Evolutionary conservation across 106 monocot genomes (phyloP).

Genomic region (Dactylorhiza incarnata): DNA sequence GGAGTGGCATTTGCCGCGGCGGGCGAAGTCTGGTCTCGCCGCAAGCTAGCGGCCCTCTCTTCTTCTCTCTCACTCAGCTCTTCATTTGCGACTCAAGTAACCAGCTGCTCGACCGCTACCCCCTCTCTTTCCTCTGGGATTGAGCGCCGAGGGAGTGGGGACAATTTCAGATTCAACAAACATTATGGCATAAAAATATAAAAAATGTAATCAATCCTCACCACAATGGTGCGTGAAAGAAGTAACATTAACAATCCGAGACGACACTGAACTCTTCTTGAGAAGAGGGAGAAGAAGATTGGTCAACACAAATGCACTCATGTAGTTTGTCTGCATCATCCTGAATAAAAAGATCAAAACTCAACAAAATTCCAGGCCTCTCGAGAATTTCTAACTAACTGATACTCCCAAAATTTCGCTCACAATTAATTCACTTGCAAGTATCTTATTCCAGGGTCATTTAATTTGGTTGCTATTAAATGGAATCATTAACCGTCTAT

Average conservation of each 20-base stretch:
- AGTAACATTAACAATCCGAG: constrained; percentile 84
- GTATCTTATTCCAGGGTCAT: background rate
- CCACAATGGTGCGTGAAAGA: constrained; percentile 91
- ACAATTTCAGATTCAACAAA: too few relatives aligned
- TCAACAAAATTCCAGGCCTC: background rate
- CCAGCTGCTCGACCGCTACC: too few relatives aligned
- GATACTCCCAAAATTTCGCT: background rate
- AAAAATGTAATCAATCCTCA: constrained; percentile 21
- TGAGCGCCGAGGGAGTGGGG: too few relatives aligned
- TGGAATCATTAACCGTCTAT: background rate
- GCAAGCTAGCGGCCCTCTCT: too few relatives aligned
- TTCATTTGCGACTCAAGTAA: too few relatives aligned
- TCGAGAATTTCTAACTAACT: background rate
- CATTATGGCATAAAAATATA: too few relatives aligned
- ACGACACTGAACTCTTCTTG: constrained; percentile 65
- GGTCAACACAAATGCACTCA: constrained; percentile 71
- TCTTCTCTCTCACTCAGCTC: too few relatives aligned
- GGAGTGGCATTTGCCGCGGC: too few relatives aligned
- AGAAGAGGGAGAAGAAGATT: constrained; percentile 77
- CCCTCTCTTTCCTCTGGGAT: too few relatives aligned
- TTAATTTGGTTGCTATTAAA: background rate
- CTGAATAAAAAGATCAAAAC: constrained; percentile 24
- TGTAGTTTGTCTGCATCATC: constrained; percentile 84
- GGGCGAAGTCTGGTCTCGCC: too few relatives aligned
- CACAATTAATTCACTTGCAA: background rate